Evolutionary conservation across 257 asterid genomes (phyloP).

Genomic region (Osmanthus fragrans): DNA sequence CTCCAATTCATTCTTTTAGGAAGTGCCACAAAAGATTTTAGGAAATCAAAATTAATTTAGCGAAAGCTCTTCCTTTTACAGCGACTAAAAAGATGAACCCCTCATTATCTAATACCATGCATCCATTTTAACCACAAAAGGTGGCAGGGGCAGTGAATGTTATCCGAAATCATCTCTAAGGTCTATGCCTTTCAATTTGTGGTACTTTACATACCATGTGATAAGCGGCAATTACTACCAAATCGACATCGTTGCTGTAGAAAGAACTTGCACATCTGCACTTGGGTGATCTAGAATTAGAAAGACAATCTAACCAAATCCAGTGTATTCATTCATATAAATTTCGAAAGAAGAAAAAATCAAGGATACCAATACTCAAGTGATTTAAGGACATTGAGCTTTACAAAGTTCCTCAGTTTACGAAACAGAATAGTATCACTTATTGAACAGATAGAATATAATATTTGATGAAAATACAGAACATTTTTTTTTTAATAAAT

Average conservation of each 20-base stretch:
- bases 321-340: constrained; percentile 31
- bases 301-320: constrained; percentile 42
- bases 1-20: not conserved
- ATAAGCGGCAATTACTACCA: constrained; percentile 98
- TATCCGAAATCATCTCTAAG: constrained; percentile 17
- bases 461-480: constrained; percentile 4
- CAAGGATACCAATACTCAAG: constrained; percentile 21
- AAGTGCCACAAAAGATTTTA: not conserved
- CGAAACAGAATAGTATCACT: not conserved
- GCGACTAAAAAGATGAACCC: constrained; percentile 1
- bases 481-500: not conserved
- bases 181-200: constrained; percentile 28
- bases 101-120: constrained; percentile 18
- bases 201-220: constrained; percentile 88
- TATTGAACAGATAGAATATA: not conserved
- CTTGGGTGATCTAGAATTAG: constrained; percentile 82
- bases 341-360: constrained; percentile 20
- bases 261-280: constrained; percentile 99
- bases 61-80: constrained; percentile 7
- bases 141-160: constrained; percentile 10
- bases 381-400: constrained; percentile 13
- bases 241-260: constrained; percentile 98
- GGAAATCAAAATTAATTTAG: not conserved
- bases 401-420: constrained; percentile 11
- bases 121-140: constrained; percentile 13